Evolutionary conservation across 768 basidiomycete species (phyloP).

Genomic region (Daedaleopsis nitida): DNA sequence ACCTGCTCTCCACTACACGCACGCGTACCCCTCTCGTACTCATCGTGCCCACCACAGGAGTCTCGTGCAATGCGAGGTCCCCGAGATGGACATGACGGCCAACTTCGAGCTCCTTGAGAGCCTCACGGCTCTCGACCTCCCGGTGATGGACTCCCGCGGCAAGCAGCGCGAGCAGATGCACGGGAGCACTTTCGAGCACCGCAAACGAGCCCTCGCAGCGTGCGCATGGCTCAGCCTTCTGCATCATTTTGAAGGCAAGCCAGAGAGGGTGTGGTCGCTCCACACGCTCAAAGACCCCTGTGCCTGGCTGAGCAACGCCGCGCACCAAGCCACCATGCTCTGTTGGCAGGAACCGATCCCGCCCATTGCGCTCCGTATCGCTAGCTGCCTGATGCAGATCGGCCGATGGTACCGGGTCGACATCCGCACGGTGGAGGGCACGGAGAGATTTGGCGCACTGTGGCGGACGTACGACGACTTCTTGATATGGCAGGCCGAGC

Average conservation of each 20-base stretch:
- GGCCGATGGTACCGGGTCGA: slow-evolving; percentile 1
- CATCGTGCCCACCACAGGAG: no score
- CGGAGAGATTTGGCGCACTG: no score
- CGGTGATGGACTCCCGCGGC: neutral
- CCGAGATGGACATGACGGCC: neutral
- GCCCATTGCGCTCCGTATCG: neutral
- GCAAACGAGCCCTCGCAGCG: slow-evolving; percentile 1
- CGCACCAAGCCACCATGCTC: neutral
- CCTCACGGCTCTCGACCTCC: no score
- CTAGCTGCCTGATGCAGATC: slow-evolving; percentile 2
- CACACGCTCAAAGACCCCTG: neutral
- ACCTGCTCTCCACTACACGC: neutral
- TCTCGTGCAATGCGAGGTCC: neutral
- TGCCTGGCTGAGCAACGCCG: slow-evolving; percentile 6
- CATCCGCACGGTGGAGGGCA: neutral
- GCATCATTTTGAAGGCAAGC: neutral
- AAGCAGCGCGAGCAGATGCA: neutral
- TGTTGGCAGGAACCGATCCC: neutral
- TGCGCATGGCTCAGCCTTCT: slow-evolving; percentile 4
- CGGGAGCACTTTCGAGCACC: neutral
- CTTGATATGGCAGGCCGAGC: no score
- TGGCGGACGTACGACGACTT: no score
- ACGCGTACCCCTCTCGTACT: no score
- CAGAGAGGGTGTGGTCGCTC: neutral
- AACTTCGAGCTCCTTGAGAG: no score